Conservation (phyloP, 2,329 filamentous ascomycete species). For the Colletotrichum sp. region DNA sequence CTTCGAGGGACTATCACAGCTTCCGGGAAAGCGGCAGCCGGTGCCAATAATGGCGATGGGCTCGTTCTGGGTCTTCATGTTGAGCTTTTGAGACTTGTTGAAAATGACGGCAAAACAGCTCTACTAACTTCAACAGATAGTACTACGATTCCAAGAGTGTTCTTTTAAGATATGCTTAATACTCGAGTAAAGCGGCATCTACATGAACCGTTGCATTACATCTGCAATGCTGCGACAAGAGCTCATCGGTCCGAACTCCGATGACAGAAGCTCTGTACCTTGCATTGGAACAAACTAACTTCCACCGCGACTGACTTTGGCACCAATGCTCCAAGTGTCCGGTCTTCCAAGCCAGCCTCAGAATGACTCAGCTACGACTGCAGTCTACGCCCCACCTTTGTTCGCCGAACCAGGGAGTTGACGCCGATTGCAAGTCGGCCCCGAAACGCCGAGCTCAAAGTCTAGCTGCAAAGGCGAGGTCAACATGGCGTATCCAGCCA, state of each 20-base stretch:
- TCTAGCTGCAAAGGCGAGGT: background rate
- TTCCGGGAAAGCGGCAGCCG: slow-evolving; percentile 5
- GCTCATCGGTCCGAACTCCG: background rate
- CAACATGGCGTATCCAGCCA: background rate
- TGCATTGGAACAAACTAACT: background rate
- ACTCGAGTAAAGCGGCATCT: background rate
- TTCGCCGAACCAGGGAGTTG: background rate
- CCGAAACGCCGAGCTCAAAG: background rate
- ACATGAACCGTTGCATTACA: background rate
- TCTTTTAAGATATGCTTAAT: background rate
- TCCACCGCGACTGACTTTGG: background rate
- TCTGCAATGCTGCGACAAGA: background rate
- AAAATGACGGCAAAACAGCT: background rate
- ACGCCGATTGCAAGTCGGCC: background rate
- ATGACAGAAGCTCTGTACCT: background rate
- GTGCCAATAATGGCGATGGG: slow-evolving; percentile 8
- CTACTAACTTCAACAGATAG: rapidly evolving
- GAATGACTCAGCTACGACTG: background rate
- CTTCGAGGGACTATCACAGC: background rate
- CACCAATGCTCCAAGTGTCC: background rate
- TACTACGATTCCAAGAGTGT: background rate
- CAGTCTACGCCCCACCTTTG: background rate
- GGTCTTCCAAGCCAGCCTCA: background rate
- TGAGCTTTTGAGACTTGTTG: background rate
- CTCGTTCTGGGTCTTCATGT: background rate